Evolutionary conservation across 2,329 filamentous ascomycete species (phyloP), one percentile per base, ranked within the genome.

Genomic region (Verticillium zaregamsianum): DNA sequence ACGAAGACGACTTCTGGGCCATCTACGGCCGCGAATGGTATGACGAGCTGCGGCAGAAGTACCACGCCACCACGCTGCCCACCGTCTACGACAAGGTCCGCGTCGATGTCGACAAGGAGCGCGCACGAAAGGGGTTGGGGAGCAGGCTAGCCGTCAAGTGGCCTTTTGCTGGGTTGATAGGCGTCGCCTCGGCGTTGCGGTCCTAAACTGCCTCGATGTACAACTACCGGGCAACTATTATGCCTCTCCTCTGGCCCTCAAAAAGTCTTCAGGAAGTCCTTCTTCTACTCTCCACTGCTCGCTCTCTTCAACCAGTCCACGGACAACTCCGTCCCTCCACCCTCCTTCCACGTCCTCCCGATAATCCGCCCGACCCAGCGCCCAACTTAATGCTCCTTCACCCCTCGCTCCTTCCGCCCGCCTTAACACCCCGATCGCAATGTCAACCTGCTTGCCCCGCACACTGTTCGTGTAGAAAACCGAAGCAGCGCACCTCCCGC

Each of bases 11-110:
- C 65, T 91, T 91, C 70, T 90, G 88, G 88, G 71, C 76, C 11
- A 79, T 84, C 59, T 91, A 90, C 64, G 83, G 89, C 69, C 77
- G 79, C 40, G 67, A 75, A 8, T 84, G 83, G 68, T 90, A 91
- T 64, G 83, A 89, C 55, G 71, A 69, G 3, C 73, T 90, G 59
- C 75, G 88, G 20, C 71, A 72, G 28, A 85, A 82, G 69, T 91
- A 90, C 68, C 74, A 77, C 5, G 88, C 89, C 0, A 75, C 75
- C 1, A 81, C 84, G 57, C 69, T 91, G 64, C 87, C 86, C 0
- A 86, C 77, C 33, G 86, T 90, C 2, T 90, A 86, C 64, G 86
- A 91, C 66, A 91, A 91, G 74, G 86, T 90, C 28, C 83, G 81
- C 67, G 82, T 84, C 20, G 63, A 64, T 25, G 57, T 60, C 8